Conservation (phyloP, 2,329 filamentous ascomycete genomes). For the Aspergillus sp. region DNA sequence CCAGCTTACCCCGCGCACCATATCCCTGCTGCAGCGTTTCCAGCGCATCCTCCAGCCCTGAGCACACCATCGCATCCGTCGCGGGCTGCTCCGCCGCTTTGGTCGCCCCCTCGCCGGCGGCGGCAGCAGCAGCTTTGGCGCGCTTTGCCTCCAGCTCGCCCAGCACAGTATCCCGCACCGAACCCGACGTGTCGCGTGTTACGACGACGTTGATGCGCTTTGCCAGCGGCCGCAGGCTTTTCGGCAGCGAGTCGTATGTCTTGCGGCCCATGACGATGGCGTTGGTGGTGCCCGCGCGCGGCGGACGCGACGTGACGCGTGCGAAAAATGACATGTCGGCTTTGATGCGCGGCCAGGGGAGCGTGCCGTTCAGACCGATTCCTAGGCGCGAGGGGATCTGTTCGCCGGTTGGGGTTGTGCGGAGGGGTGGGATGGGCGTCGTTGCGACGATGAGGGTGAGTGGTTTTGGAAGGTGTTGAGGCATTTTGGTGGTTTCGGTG, state of each 20-base stretch:
- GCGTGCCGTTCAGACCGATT: constrained; percentile 73
- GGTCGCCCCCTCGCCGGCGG: neutral
- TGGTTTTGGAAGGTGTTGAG: constrained; percentile 39
- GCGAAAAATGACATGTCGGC: constrained; percentile 96
- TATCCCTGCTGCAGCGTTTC: constrained; percentile 30
- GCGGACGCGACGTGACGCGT: constrained; percentile 71
- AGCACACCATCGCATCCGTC: constrained; percentile 50
- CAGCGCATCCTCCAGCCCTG: constrained; percentile 60
- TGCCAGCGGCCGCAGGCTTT: constrained; percentile 72
- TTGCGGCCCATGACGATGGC: constrained; percentile 97
- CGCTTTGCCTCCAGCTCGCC: constrained; percentile 33
- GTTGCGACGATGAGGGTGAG: constrained; percentile 93
- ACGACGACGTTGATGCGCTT: constrained; percentile 81
- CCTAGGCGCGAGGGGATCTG: constrained; percentile 65
- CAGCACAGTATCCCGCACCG: constrained; percentile 30
- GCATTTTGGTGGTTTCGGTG: constrained; percentile 20
- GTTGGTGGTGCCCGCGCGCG: constrained; percentile 46
- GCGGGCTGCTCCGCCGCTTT: constrained; percentile 12
- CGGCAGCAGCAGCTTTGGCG: constrained; percentile 12
- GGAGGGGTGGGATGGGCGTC: constrained; percentile 51
- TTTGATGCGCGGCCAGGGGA: constrained; percentile 87
- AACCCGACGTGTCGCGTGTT: constrained; percentile 45
- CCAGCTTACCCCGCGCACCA: constrained; percentile 34
- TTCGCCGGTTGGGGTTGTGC: constrained; percentile 43
- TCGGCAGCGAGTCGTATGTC: constrained; percentile 89